phyloP scores from a whole-genome alignment of 768 basidiomycete genomes.

The Amanita jacksonii region DNA sequence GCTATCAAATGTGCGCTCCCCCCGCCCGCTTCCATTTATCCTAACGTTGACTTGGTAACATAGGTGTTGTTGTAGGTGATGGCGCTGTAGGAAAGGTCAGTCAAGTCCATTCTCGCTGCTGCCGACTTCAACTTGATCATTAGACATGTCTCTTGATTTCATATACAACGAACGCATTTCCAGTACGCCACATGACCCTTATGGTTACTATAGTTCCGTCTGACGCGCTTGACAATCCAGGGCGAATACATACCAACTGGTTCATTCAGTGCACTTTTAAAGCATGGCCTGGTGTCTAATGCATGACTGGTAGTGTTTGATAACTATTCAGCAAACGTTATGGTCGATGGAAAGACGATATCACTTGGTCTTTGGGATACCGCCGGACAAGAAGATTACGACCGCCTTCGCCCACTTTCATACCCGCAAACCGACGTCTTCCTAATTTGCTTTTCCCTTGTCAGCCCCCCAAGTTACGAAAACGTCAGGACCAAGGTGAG shows the following conservation, averaged over 20 bases:
- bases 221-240: slow-evolving; percentile 29
- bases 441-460: slow-evolving; percentile 97
- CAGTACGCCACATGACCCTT: slow-evolving; percentile 41
- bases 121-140: slow-evolving; percentile 14
- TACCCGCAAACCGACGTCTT: slow-evolving; percentile 99
- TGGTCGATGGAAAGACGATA: slow-evolving; percentile 98
- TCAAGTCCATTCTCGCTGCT: slow-evolving; percentile 9
- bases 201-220: neutral
- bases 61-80: slow-evolving; percentile 97
- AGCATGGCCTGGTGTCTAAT: slow-evolving; percentile 5
- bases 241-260: slow-evolving; percentile 97
- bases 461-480: slow-evolving; percentile 96
- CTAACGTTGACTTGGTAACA: slow-evolving; percentile 20
- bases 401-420: slow-evolving; percentile 92
- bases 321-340: slow-evolving; percentile 97
- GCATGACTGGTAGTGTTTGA: slow-evolving; percentile 69
- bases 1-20: slow-evolving; percentile 74
- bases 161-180: slow-evolving; percentile 98
- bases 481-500: slow-evolving; percentile 96
- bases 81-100: slow-evolving; percentile 95
- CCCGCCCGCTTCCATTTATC: slow-evolving; percentile 14
- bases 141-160: slow-evolving; percentile 99
- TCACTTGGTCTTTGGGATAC: slow-evolving; percentile 99
- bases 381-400: slow-evolving; percentile 99
- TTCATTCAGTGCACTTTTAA: slow-evolving; percentile 19